Conservation (phyloP, 179 eudicot species). For the Amaranthus tricolor region DNA sequence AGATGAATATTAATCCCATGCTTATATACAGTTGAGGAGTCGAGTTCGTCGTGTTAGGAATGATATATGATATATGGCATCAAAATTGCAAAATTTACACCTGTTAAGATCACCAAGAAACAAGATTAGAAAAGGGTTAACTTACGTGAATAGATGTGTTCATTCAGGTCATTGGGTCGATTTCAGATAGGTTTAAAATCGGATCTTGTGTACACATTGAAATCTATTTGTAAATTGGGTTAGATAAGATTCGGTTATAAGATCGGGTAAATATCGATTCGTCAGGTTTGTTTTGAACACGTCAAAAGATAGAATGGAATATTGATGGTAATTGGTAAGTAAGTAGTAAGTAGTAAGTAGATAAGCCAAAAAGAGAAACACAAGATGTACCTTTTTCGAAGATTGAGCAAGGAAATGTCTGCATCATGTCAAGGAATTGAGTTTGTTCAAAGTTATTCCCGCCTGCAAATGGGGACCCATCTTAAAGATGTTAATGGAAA, state of each 20-base stretch:
- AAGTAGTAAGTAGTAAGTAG: background rate
- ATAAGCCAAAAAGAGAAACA: constrained; percentile 18
- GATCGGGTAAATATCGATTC: no score
- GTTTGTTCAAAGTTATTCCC: constrained; percentile 31
- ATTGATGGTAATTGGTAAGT: no score
- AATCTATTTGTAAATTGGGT: no score
- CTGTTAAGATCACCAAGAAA: constrained; percentile 20
- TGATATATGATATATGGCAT: constrained; percentile 7
- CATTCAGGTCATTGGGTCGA: no score
- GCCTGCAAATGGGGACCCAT: constrained; percentile 39
- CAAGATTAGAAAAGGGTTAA: constrained; percentile 6
- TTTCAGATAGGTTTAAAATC: no score
- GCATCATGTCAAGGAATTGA: constrained; percentile 32
- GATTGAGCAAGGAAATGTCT: constrained; percentile 32
- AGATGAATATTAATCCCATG: constrained; percentile 11
- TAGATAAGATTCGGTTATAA: no score
- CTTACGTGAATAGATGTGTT: no score
- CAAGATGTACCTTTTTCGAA: constrained; percentile 34
- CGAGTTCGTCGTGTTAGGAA: constrained; percentile 19
- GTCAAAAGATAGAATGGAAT: no score
- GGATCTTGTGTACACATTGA: no score
- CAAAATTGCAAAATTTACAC: constrained; percentile 33
- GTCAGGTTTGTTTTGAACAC: no score
- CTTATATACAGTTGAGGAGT: constrained; percentile 28
- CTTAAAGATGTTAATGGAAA: constrained; percentile 23